phyloP scores from a whole-genome alignment of 495 filamentous ascomycete genomes.

The Penicillium roqueforti region DNA sequence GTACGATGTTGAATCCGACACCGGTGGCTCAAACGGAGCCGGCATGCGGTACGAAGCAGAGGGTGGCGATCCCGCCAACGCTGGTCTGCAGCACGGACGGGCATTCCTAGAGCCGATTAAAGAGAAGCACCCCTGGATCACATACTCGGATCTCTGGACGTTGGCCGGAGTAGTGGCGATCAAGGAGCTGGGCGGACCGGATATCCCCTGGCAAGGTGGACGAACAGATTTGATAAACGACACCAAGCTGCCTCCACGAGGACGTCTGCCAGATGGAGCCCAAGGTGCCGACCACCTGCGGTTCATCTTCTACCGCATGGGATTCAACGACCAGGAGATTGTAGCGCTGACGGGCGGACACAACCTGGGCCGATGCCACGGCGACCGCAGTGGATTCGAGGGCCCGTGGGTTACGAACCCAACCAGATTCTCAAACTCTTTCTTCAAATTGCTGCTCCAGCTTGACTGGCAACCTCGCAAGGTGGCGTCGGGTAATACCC shows the following conservation, averaged over 20 bases:
- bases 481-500: slow-evolving; percentile 48
- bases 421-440: slow-evolving; percentile 61
- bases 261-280: slow-evolving; percentile 55
- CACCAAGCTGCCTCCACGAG: slow-evolving; percentile 52
- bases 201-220: slow-evolving; percentile 50
- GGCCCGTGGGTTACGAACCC: slow-evolving; percentile 63
- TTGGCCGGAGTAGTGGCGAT: slow-evolving; percentile 56
- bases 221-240: slow-evolving; percentile 57
- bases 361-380: slow-evolving; percentile 57
- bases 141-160: slow-evolving; percentile 62
- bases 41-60: slow-evolving; percentile 63
- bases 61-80: slow-evolving; percentile 60
- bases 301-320: slow-evolving; percentile 58
- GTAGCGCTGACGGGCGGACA: slow-evolving; percentile 59
- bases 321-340: slow-evolving; percentile 62
- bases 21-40: slow-evolving; percentile 59
- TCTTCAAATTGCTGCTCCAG: slow-evolving; percentile 52
- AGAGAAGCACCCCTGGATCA: slow-evolving; percentile 55
- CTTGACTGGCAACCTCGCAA: slow-evolving; percentile 54
- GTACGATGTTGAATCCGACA: slow-evolving; percentile 54
- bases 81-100: slow-evolving; percentile 58
- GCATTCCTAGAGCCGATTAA: slow-evolving; percentile 61
- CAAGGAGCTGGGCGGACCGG: slow-evolving; percentile 54
- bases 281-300: slow-evolving; percentile 56
- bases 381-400: slow-evolving; percentile 57